Percentiles rank a stretch among this genome's conserved stretches.
These are phyloP conservation scores for Solanum dulcamara DNA, from an alignment of 257 asterid species.

Conservation along the genomic window DNA sequence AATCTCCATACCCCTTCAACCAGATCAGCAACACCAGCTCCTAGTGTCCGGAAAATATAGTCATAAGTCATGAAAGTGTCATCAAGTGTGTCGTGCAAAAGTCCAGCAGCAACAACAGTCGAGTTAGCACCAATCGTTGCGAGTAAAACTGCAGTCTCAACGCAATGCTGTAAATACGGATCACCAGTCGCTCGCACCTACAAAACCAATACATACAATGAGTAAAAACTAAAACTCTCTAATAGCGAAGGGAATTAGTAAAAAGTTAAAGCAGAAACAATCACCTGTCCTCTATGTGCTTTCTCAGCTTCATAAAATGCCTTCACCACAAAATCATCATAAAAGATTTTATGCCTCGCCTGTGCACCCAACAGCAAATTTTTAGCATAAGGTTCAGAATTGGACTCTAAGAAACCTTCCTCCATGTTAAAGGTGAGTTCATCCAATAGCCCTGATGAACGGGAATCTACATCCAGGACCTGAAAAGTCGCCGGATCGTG, in stretches of 20 bases:
- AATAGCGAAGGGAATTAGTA: neutral
- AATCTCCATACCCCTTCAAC: conserved; percentile 81
- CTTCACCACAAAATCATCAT: conserved; percentile 62
- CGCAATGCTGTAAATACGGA: conserved; percentile 92
- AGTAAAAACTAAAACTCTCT: neutral
- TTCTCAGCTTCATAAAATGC: conserved; percentile 81
- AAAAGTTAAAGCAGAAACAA: neutral
- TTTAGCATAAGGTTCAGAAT: conserved; percentile 47
- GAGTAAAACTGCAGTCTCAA: conserved; percentile 75
- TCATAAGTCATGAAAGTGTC: conserved; percentile 65
- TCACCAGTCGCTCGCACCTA: conserved; percentile 89
- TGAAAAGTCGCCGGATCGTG: conserved; percentile 36
- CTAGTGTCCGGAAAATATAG: conserved; percentile 40
- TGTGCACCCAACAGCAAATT: conserved; percentile 70
- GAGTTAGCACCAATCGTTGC: conserved; percentile 77
- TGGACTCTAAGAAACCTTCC: conserved; percentile 32
- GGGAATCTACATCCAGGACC: conserved; percentile 23
- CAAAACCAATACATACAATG: conserved; percentile 8
- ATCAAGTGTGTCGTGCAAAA: conserved; percentile 82
- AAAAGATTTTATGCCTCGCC: conserved; percentile 50
- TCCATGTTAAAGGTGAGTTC: conserved; percentile 88
- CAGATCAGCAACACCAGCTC: conserved; percentile 74
- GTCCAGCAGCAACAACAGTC: conserved; percentile 93
- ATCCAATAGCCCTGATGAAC: conserved; percentile 27
- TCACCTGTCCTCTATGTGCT: conserved; percentile 80